Evolutionary conservation across 352 stramenopile genomes (phyloP), one percentile per base, ranked within the genome.

Genomic region (Pythium volutum): DNA sequence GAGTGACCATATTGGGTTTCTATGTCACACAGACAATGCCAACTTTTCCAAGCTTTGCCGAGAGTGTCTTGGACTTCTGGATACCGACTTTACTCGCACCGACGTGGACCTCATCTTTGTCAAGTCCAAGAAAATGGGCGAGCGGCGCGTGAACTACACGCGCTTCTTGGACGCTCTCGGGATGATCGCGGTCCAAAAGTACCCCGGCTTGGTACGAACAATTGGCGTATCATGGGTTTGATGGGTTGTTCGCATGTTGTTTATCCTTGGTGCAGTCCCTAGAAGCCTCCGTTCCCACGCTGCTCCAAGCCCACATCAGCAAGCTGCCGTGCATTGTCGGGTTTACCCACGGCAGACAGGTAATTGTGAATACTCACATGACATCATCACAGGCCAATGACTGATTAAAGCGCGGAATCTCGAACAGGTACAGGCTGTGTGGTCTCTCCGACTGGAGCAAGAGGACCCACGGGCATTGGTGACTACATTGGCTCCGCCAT

Each of bases 61-160:
- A 8, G 83, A 93, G 36, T 92, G 75, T 50, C 87, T 86, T 0
- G 73, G 76, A 0, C 59, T 95, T 51, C 50, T 96, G 6, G 70
- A 81, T 42, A 38, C 63, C 7, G 59, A 48, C 16, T 91, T 96
- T 48, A 75, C 74, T 22, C 80, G 74, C 22, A 90, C 80, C 9
- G 87, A 96, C 59, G 82, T 96, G 22, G 87, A 96, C 59, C 62
- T 96, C 14, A 94, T 94, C 48, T 96, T 96, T 49, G 75, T 91
- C 59, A 94, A 92, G 50, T 69, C 75, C 39, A 94, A 95, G 71
- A 88, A 89, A 67, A 96, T 94, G 46, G 80, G 81, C 25, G 79
- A 94, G 64, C 76, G 87, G 5, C 79, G 83, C 11, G 87, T 96
- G 50, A 91, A 84, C 49, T 96, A 93, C 69, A 70, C 79, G 50